phyloP scores from a whole-genome alignment of 371 early-diverging fungal species.

The Syncephalastrum contaminatum region DNA sequence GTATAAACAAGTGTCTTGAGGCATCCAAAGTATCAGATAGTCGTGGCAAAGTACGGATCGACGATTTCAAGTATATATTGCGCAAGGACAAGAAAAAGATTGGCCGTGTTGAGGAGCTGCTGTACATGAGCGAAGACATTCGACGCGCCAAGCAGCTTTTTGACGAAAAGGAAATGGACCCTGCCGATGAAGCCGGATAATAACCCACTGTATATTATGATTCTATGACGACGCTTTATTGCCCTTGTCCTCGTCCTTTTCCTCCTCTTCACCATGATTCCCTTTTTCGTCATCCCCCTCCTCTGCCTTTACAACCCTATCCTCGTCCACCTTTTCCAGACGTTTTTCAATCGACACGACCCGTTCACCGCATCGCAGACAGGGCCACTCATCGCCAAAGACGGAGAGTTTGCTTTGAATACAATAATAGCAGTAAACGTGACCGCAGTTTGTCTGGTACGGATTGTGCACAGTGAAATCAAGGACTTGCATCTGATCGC shows the following conservation, averaged over 20 bases:
- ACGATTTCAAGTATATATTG: constrained; percentile 91
- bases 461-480: constrained; percentile 64
- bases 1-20: constrained; percentile 57
- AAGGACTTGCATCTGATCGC: constrained; percentile 24
- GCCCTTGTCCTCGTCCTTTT: background rate
- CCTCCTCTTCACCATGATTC: background rate
- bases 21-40: constrained; percentile 65
- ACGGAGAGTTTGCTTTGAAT: constrained; percentile 74
- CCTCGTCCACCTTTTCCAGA: constrained; percentile 36
- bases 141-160: constrained; percentile 80
- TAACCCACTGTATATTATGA: no score
- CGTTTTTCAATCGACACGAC: constrained; percentile 53
- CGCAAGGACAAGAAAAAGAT: constrained; percentile 96
- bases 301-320: background rate
- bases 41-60: constrained; percentile 81
- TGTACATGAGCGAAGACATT: constrained; percentile 95
- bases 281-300: background rate
- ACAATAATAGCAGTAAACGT: constrained; percentile 89
- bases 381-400: constrained; percentile 75
- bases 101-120: constrained; percentile 93
- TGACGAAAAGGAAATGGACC: constrained; percentile 58
- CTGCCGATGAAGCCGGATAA: constrained; percentile 15
- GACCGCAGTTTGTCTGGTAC: constrained; percentile 78
- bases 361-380: constrained; percentile 75
- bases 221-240: background rate